Evolutionary conservation across 768 basidiomycete genomes (phyloP), one percentile per base, ranked within the genome.

Genomic region (Serendipita sp.): DNA sequence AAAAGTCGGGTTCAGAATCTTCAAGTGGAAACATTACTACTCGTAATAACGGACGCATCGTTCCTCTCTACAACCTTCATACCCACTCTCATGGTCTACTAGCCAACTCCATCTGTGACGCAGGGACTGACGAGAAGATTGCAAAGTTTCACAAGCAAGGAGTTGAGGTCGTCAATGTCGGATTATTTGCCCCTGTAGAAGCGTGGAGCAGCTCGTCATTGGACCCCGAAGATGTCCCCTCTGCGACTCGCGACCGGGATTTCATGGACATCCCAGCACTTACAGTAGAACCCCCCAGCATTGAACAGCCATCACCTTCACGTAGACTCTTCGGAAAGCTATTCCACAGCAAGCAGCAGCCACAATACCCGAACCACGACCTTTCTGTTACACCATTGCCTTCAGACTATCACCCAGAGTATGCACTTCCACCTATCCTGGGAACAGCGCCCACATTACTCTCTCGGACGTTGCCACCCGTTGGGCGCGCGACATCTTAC

Each of bases 71-170:
- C 74, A 92, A 91, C 69, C 79, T 94, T 18, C 85, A 87, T 65
- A 89, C 89, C 0, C 91, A 94, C 72, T 60, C 55, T 23, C 55
- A 60, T 37, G 86, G 89, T 66, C 86, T 93, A 58, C 79, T 91
- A 78, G 84, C 88, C 11, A 93, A 91, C 69, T 82, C 83, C 37
- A 85, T 93, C 63, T 80, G 88, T 34, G 91, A 93, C 70, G 91
- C 91, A 0, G 91, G 91, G 45, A 92, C 90, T 0, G 90, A 91
- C 65, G 86, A 86, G 27, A 88, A 87, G 74, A 83, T 92, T 43
- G 88, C 90, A 3, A 85, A 81, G 66, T 91, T 90, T 70, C 76
- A 70, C 53, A 75, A 72, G 66, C 79, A 85, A 2, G 86, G 87
- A 1, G 74, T 91, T 36, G 91, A 93, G 70, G 74, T 94, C 31